A percentile compares a stretch with the other conserved stretches of the same genome.
Evolutionary conservation across 495 filamentous ascomycete genomes (phyloP).

Genomic region (Penicillium robsamsonii): DNA sequence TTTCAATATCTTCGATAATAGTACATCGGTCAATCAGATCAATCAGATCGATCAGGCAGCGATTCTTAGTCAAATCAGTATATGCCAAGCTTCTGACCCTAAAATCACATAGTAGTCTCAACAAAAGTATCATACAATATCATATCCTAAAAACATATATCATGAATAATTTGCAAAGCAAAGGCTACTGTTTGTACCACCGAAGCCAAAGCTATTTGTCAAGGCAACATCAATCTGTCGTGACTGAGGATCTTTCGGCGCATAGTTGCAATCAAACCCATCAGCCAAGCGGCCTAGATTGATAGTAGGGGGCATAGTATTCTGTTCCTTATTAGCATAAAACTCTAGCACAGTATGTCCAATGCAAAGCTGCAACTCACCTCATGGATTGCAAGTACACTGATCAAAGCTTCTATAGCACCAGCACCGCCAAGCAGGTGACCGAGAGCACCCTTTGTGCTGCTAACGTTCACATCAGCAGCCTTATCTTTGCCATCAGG

Average conservation of each 20-base stretch:
- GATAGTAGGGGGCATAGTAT: conserved; percentile 79
- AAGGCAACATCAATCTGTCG: conserved; percentile 70
- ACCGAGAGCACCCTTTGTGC: conserved; percentile 90
- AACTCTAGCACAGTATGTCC: background rate
- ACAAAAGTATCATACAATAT: conserved; percentile 11
- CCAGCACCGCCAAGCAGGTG: conserved; percentile 91
- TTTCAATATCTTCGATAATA: background rate
- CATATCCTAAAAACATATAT: conserved; percentile 2
- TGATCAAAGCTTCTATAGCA: conserved; percentile 83
- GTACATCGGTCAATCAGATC: background rate
- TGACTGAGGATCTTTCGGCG: conserved; percentile 67
- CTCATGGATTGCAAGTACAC: conserved; percentile 71
- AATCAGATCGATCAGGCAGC: background rate
- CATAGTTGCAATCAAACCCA: conserved; percentile 84
- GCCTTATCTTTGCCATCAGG: conserved; percentile 61
- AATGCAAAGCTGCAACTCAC: conserved; percentile 47
- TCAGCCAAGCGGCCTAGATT: conserved; percentile 69
- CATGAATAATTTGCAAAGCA: conserved; percentile 58
- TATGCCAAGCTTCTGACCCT: background rate
- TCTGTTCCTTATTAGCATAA: conserved; percentile 49
- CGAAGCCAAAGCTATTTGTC: conserved; percentile 97
- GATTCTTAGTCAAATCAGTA: background rate
- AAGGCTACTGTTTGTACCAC: conserved; percentile 89
- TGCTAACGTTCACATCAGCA: conserved; percentile 74
- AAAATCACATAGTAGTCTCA: conserved; percentile 1